These are phyloP conservation scores for Cladobotryum mycophilum DNA, from an alignment of 2,329 filamentous ascomycete genomes.

Conservation along the genomic window DNA sequence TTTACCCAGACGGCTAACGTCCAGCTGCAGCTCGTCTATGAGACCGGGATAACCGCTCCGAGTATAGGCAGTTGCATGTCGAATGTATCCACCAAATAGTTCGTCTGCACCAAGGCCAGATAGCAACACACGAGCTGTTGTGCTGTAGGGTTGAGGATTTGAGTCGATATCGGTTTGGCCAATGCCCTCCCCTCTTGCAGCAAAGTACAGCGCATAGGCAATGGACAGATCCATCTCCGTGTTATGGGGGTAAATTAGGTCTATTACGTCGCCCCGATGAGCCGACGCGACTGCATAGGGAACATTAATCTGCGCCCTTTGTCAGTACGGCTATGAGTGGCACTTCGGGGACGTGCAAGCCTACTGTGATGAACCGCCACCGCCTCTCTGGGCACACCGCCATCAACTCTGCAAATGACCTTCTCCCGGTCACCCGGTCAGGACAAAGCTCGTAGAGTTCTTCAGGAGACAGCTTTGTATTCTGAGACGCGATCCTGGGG, in stretches of 20 bases:
- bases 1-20: conserved; percentile 79
- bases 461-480: conserved; percentile 28
- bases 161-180: conserved; percentile 28
- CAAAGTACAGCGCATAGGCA: conserved; percentile 88
- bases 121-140: conserved; percentile 73
- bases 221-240: conserved; percentile 99
- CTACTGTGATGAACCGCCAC: conserved; percentile 77
- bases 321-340: neutral
- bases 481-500: conserved; percentile 60
- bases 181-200: conserved; percentile 64
- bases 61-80: conserved; percentile 72
- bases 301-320: conserved; percentile 59
- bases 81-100: conserved; percentile 86
- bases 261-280: conserved; percentile 63
- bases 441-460: conserved; percentile 75
- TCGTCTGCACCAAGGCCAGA: conserved; percentile 95
- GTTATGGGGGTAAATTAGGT: conserved; percentile 84
- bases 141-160: conserved; percentile 47
- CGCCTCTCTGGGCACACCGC: conserved; percentile 59
- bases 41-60: conserved; percentile 64
- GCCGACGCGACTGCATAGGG: conserved; percentile 68
- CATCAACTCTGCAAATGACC: conserved; percentile 69
- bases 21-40: conserved; percentile 74
- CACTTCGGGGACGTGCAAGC: conserved; percentile 17
- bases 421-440: conserved; percentile 79